Conservation (phyloP, 805 yeast species). For the Torulaspora delbrueckii region DNA sequence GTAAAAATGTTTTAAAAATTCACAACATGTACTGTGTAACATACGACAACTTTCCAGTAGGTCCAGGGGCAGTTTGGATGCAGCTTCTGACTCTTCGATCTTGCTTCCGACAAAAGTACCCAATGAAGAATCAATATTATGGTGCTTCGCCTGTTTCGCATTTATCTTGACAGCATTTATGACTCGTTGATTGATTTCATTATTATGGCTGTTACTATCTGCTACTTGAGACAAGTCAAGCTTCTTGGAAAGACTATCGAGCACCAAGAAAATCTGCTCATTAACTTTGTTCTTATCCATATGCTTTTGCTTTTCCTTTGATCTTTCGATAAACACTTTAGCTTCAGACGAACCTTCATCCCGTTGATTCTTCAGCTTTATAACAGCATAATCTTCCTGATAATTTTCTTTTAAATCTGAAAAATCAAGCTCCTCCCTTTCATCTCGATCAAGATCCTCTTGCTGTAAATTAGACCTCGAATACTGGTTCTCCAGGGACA, state of each 20-base stretch:
- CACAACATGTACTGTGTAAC: conserved; percentile 68
- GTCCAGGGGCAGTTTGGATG: conserved; percentile 33
- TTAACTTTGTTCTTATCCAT: conserved; percentile 9
- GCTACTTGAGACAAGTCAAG: conserved; percentile 32
- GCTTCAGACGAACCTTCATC: conserved; percentile 23
- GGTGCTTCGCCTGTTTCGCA: conserved; percentile 47
- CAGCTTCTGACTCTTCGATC: conserved; percentile 29
- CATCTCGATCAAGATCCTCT: conserved; percentile 37
- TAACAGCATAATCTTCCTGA: conserved; percentile 49
- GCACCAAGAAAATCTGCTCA: conserved; percentile 11
- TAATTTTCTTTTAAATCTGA: conserved; percentile 48
- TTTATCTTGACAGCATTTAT: conserved; percentile 47
- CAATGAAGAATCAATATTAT: conserved; percentile 23
- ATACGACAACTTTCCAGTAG: conserved; percentile 50
- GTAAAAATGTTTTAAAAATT: conserved; percentile 75
- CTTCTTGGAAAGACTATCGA: conserved; percentile 18
- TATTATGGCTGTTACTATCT: conserved; percentile 22
- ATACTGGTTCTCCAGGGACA: conserved; percentile 44
- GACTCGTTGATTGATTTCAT: conserved; percentile 39
- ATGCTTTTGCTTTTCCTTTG: conserved; percentile 17
- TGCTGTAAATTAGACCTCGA: conserved; percentile 36
- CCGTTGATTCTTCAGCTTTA: conserved; percentile 33
- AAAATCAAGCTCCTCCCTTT: conserved; percentile 45
- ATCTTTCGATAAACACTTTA: conserved; percentile 16
- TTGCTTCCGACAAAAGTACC: conserved; percentile 26